These are phyloP conservation scores for Epichloe festucae DNA, from an alignment of 2,329 filamentous ascomycete genomes.

Conservation along the genomic window DNA sequence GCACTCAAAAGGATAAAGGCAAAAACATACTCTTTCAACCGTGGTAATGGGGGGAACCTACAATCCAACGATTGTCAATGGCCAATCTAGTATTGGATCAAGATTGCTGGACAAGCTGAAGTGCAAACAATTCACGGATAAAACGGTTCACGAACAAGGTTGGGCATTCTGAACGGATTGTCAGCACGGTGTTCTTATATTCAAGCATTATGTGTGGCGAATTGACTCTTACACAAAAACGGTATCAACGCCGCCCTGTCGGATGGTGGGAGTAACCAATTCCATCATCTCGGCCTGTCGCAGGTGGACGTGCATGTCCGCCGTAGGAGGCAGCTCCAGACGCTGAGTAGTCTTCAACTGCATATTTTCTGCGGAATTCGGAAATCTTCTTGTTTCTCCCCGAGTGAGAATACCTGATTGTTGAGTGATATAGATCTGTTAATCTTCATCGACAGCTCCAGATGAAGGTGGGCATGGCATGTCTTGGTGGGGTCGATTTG, in stretches of 20 bases:
- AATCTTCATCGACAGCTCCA: neutral
- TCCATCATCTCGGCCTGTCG: slow-evolving; percentile 55
- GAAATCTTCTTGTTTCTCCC: neutral
- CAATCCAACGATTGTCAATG: neutral
- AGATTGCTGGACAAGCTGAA: neutral
- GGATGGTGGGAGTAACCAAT: slow-evolving; percentile 35
- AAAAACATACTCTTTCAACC: slow-evolving; percentile 24
- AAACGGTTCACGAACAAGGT: slow-evolving; percentile 30
- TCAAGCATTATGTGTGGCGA: neutral
- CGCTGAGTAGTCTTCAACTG: slow-evolving; percentile 4
- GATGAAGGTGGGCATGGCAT: neutral
- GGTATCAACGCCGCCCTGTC: slow-evolving; percentile 51
- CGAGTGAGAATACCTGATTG: neutral
- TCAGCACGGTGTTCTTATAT: neutral
- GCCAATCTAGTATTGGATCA: neutral
- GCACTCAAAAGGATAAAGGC: no score
- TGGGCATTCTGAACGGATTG: slow-evolving; percentile 35
- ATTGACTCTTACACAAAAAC: slow-evolving; percentile 30
- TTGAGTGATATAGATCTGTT: neutral
- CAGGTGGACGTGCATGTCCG: slow-evolving; percentile 60
- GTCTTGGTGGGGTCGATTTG: neutral
- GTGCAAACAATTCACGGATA: neutral
- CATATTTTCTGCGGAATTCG: neutral
- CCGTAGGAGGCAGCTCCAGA: slow-evolving; percentile 45
- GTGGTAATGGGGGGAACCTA: slow-evolving; percentile 48